These are phyloP conservation scores for Globisporangium solare DNA, from an alignment of 352 stramenopile genomes.

Conservation along the genomic window DNA sequence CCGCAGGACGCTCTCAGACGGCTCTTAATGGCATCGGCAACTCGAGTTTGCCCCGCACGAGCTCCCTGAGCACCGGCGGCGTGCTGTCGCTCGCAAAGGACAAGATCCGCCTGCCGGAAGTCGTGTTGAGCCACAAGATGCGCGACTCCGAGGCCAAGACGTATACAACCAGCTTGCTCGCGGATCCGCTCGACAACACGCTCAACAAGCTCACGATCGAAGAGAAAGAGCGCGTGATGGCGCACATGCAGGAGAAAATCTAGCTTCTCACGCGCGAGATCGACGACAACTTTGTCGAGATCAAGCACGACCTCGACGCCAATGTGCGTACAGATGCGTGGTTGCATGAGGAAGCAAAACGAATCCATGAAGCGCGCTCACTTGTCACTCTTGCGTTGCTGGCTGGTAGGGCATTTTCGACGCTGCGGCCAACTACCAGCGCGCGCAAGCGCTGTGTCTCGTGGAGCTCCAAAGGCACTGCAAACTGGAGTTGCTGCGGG, in stretches of 20 bases:
- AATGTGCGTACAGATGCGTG: slow-evolving; percentile 16
- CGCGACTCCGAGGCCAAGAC: slow-evolving; percentile 72
- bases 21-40: too few relatives aligned
- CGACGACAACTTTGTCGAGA: slow-evolving; percentile 44
- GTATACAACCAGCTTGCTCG: slow-evolving; percentile 37
- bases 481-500: slow-evolving; percentile 54
- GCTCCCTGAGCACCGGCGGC: too few relatives aligned
- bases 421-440: slow-evolving; percentile 44
- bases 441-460: slow-evolving; percentile 61
- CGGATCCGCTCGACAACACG: slow-evolving; percentile 51
- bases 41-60: too few relatives aligned
- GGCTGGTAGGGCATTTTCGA: slow-evolving; percentile 51
- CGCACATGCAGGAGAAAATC: slow-evolving; percentile 66
- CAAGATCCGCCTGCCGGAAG: slow-evolving; percentile 61
- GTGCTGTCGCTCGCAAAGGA: slow-evolving; percentile 8
- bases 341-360: neutral
- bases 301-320: slow-evolving; percentile 49
- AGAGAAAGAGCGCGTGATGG: slow-evolving; percentile 72
- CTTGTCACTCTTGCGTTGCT: neutral
- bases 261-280: slow-evolving; percentile 49
- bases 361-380: neutral
- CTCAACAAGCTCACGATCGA: slow-evolving; percentile 55
- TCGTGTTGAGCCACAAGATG: slow-evolving; percentile 77
- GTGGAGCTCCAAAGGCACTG: slow-evolving; percentile 64
- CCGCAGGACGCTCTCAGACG: neutral